A percentile compares a stretch with the other conserved stretches of the same genome.
Evolutionary conservation across 495 filamentous ascomycete species (phyloP).

Genomic region (Pseudoneurospora amorphoporcata): DNA sequence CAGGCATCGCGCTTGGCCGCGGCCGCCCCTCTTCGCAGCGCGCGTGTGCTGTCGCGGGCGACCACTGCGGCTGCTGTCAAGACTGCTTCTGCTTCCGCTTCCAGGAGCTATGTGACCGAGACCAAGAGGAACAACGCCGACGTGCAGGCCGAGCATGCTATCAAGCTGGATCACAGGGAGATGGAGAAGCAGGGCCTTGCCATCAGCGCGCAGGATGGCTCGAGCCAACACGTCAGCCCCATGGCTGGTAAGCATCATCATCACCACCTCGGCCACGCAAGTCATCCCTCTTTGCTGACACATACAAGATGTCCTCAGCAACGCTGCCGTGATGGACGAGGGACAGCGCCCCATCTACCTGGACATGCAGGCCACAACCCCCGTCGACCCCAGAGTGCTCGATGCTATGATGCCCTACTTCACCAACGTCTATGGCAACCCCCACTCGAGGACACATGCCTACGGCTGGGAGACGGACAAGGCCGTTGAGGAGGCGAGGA

Average conservation of each 20-base stretch:
- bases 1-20: conserved; percentile 66
- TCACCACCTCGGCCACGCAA: background rate
- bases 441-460: conserved; percentile 93
- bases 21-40: conserved; percentile 35
- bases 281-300: background rate
- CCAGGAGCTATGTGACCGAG: conserved; percentile 73
- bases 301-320: conserved; percentile 63
- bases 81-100: conserved; percentile 14
- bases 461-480: conserved; percentile 99
- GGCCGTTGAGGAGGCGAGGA: conserved; percentile 76
- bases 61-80: conserved; percentile 17
- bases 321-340: conserved; percentile 88
- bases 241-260: conserved; percentile 46
- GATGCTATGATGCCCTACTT: conserved; percentile 95
- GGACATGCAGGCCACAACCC: conserved; percentile 98
- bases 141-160: conserved; percentile 70
- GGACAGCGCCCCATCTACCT: conserved; percentile 92
- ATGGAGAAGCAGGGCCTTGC: conserved; percentile 63
- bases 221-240: conserved; percentile 57
- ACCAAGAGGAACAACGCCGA: conserved; percentile 70
- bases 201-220: conserved; percentile 46
- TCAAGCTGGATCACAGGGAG: conserved; percentile 71
- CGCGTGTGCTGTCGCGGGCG: conserved; percentile 33
- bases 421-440: conserved; percentile 91
- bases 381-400: conserved; percentile 83